Conservation (phyloP, 1,139 yeast species). For the Candida pseudoviswanathii region DNA sequence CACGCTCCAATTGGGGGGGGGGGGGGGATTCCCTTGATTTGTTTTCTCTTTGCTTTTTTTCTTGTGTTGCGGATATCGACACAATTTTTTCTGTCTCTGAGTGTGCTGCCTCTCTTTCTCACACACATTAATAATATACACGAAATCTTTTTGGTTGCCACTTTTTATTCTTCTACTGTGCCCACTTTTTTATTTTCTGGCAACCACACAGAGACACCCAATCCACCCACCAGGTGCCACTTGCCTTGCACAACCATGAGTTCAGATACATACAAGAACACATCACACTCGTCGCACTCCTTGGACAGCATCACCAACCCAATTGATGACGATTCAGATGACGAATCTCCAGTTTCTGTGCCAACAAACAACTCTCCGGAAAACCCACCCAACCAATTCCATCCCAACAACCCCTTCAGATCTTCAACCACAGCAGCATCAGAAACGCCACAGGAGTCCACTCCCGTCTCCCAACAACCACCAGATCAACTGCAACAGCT, state of each 20-base stretch:
- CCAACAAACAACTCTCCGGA: slow-evolving; percentile 7
- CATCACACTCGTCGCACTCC: neutral
- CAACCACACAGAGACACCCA: neutral
- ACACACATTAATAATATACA: neutral
- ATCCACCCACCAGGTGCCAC: too few species aligned
- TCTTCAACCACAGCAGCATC: slow-evolving; percentile 1
- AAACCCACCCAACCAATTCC: slow-evolving; percentile 5
- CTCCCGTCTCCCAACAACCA: neutral
- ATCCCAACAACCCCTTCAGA: slow-evolving; percentile 12
- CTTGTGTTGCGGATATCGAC: neutral
- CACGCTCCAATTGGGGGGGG: too few species aligned
- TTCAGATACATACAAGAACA: neutral
- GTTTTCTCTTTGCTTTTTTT: neutral
- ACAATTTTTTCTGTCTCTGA: neutral
- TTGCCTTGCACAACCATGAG: neutral
- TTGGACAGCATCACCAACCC: neutral
- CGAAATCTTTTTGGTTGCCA: slow-evolving; percentile 3
- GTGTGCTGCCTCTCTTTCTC: too few species aligned
- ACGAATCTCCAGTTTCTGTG: slow-evolving; percentile 9
- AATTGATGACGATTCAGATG: slow-evolving; percentile 6
- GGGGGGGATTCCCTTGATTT: neutral
- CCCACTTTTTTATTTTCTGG: neutral
- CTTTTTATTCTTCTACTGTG: neutral
- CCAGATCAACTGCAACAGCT: neutral
- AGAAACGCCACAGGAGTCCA: slow-evolving; percentile 1